Evolutionary conservation across 1,284 basidiomycete species (phyloP).

Genomic region (Sporisorium scitamineum): DNA sequence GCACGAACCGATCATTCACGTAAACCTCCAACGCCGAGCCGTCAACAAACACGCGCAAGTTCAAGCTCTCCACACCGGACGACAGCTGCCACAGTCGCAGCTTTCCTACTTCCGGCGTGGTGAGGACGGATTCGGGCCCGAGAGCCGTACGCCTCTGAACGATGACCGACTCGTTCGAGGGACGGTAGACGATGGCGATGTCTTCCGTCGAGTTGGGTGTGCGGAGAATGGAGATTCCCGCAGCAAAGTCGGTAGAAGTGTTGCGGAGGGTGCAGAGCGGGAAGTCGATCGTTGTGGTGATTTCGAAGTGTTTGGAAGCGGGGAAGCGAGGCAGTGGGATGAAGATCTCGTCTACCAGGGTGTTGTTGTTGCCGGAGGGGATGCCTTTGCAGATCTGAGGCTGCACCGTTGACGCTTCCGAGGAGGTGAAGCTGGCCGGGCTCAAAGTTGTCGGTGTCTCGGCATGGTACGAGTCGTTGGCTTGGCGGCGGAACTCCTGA

Average conservation of each 20-base stretch:
- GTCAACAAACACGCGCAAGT: slow-evolving; percentile 40
- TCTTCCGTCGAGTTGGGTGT: slow-evolving; percentile 13
- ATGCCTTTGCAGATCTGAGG: slow-evolving; percentile 16
- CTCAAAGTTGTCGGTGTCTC: background rate
- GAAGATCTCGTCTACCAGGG: slow-evolving; percentile 21
- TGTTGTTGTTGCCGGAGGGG: slow-evolving; percentile 5
- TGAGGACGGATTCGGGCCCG: slow-evolving; percentile 7
- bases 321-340: slow-evolving; percentile 26
- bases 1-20: slow-evolving; percentile 41
- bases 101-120: slow-evolving; percentile 25
- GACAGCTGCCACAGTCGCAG: slow-evolving; percentile 32
- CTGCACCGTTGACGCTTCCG: too few species aligned
- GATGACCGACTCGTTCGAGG: slow-evolving; percentile 30
- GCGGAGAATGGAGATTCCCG: slow-evolving; percentile 34
- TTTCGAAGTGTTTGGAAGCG: slow-evolving; percentile 20
- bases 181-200: slow-evolving; percentile 33
- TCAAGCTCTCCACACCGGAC: slow-evolving; percentile 7
- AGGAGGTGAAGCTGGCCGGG: slow-evolving; percentile 5
- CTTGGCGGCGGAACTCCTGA: slow-evolving; percentile 9
- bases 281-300: slow-evolving; percentile 29
- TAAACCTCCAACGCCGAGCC: slow-evolving; percentile 43
- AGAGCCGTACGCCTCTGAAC: slow-evolving; percentile 37
- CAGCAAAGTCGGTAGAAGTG: slow-evolving; percentile 17
- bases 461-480: slow-evolving; percentile 16
- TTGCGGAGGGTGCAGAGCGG: slow-evolving; percentile 24